Evolutionary conservation across 2,329 filamentous ascomycete species (phyloP).

Genomic region (Penicillium sp.): DNA sequence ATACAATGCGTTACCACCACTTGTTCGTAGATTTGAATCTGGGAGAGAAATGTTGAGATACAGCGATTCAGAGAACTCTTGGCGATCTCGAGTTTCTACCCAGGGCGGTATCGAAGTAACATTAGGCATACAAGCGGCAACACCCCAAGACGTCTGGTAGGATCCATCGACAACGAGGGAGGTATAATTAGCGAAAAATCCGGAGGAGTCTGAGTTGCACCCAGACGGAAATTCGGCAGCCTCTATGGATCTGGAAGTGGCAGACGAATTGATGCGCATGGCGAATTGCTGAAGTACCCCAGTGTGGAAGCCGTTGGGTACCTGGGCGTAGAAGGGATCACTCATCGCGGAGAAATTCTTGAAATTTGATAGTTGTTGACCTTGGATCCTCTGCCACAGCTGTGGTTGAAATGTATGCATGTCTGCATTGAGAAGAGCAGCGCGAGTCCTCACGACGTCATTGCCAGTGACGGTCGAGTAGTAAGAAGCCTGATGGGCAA

Average conservation of each 20-base stretch:
- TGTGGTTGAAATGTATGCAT: slow-evolving; percentile 12
- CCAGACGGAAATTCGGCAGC: slow-evolving; percentile 27
- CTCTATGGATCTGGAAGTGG: slow-evolving; percentile 25
- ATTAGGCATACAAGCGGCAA: slow-evolving; percentile 39
- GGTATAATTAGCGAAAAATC: slow-evolving; percentile 30
- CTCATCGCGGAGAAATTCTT: slow-evolving; percentile 18
- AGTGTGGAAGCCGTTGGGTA: slow-evolving; percentile 33
- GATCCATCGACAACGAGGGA: neutral
- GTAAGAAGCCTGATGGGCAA: neutral
- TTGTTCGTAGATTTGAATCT: neutral
- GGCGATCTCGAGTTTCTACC: slow-evolving; percentile 33
- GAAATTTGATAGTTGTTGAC: slow-evolving; percentile 5
- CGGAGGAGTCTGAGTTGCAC: slow-evolving; percentile 26
- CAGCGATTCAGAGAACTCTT: slow-evolving; percentile 39
- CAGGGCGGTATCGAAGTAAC: slow-evolving; percentile 35
- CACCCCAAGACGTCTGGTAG: slow-evolving; percentile 15
- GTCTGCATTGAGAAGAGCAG: slow-evolving; percentile 15
- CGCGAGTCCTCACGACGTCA: slow-evolving; percentile 20
- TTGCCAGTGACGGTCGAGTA: neutral
- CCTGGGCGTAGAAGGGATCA: slow-evolving; percentile 34
- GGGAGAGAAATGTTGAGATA: slow-evolving; percentile 35
- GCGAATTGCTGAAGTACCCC: slow-evolving; percentile 39
- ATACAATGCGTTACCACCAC: slow-evolving; percentile 15
- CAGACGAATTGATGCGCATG: slow-evolving; percentile 38
- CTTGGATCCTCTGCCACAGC: slow-evolving; percentile 15